Conservation (phyloP, 2,329 filamentous ascomycete genomes). For the Polytolypa hystricis region DNA sequence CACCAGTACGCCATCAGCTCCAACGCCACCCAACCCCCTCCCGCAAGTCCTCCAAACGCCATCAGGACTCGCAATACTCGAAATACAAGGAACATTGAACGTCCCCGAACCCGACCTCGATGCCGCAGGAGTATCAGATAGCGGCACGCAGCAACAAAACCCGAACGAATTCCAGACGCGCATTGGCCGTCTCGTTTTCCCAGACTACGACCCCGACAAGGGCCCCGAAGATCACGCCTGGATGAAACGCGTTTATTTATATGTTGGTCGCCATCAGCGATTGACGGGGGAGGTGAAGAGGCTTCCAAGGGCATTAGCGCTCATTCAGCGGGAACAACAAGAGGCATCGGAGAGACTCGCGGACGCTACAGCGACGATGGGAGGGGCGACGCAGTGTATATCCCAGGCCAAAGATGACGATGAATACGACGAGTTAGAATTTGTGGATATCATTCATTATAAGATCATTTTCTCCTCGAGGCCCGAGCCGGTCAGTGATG, state of each 20-base stretch:
- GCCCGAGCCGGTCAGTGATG: slow-evolving; percentile 61
- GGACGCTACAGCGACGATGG: slow-evolving; percentile 10
- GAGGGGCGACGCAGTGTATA: slow-evolving; percentile 25
- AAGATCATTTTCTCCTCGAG: slow-evolving; percentile 76
- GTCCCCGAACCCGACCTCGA: slow-evolving; percentile 39
- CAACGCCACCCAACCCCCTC: slow-evolving; percentile 44
- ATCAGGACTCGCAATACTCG: slow-evolving; percentile 75
- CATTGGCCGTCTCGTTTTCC: slow-evolving; percentile 68
- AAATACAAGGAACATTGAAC: slow-evolving; percentile 87
- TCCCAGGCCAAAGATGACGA: slow-evolving; percentile 12
- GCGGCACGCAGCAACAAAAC: slow-evolving; percentile 8
- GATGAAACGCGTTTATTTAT: slow-evolving; percentile 86
- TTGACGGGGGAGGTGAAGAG: slow-evolving; percentile 86
- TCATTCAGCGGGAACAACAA: slow-evolving; percentile 52
- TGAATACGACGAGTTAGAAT: slow-evolving; percentile 49
- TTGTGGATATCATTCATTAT: slow-evolving; percentile 76
- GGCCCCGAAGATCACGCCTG: slow-evolving; percentile 47
- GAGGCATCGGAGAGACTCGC: slow-evolving; percentile 3
- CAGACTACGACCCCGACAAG: slow-evolving; percentile 52
- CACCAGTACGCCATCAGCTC: slow-evolving; percentile 1
- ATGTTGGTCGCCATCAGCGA: slow-evolving; percentile 78
- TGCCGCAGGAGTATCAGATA: slow-evolving; percentile 18
- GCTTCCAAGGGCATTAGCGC: slow-evolving; percentile 62
- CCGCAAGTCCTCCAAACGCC: slow-evolving; percentile 81
- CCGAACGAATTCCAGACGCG: slow-evolving; percentile 32